Base-by-base conservation (phyloP, 208 protist species). In the Leishmania mexicana region DNA sequence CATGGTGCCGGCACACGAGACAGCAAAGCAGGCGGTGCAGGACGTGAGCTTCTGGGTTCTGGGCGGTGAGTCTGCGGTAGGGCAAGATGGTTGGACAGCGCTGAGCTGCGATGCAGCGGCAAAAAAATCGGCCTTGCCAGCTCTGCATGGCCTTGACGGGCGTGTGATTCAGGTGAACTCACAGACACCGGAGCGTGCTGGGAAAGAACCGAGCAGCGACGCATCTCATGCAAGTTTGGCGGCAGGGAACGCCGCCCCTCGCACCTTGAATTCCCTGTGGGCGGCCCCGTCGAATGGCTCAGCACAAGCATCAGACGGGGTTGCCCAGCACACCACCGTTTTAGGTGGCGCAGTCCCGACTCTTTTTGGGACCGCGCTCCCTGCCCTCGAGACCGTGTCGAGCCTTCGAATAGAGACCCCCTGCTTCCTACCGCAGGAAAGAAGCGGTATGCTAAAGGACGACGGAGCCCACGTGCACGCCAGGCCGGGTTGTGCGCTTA, bases 21-120 rank as follows among this genome's bases (percentile, higher is more conserved):
- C 71, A 13, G n/a, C n/a, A 6, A 72, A 7, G 5, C 35, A 45
- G 40, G 40, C 40, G 15, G 15, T 19, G 24, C 31, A n/a, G 40
- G 70, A 54, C 70, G 5, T 85, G 7, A 54, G 76, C 57, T 82
- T 85, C n/a, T 85, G 82, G 77, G 74, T 82, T 31, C 17, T 85
- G 38, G 72, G 70, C 31, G 57, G 68, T 62, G 68, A 80, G 67
- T 60, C 19, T 35, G 54, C 81, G 57, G 65, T 45, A 21, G 49
- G 2, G 47, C 67, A 38, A 8, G 15, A n/a, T 1, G 28, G 15
- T 11, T 19, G 4, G 57, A 17, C 19, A 47, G 80, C 45, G 51
- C 31, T 6, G 42, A 40, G 31, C n/a, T 2, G 38, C 54, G 24
- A 38, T n/a, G 47, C 45, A 24, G 40, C 62, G 15, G 31, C 47